A percentile compares a stretch with the other conserved stretches of the same genome.
These are phyloP conservation scores for Nicotiana tabacum DNA, from an alignment of 257 asterid genomes.

Conservation along the genomic window DNA sequence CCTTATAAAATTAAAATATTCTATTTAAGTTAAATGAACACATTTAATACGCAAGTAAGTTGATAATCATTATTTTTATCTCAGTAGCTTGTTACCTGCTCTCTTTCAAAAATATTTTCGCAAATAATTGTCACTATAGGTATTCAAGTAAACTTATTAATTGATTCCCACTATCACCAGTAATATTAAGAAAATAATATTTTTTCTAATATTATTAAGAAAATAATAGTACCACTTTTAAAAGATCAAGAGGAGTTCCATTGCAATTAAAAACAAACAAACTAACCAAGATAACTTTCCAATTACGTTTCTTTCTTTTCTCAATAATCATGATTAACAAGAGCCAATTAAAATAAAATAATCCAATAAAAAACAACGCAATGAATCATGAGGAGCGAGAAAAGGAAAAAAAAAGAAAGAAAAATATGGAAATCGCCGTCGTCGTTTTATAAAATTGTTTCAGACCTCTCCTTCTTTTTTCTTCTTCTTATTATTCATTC, in stretches of 20 bases:
- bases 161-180: no score
- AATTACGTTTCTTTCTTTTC: neutral
- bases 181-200: no score
- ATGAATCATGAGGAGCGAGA: neutral
- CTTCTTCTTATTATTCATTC: neutral
- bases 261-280: no score
- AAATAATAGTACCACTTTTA: no score
- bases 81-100: neutral
- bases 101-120: no score
- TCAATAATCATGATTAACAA: neutral
- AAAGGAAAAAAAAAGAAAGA: neutral
- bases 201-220: no score
- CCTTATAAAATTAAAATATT: no score
- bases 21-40: neutral
- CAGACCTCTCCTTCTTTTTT: slow-evolving; percentile 11
- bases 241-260: no score
- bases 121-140: no score
- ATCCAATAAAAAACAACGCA: neutral
- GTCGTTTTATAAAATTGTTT: slow-evolving; percentile 11
- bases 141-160: no score
- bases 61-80: neutral
- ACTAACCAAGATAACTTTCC: neutral
- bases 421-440: slow-evolving; percentile 3
- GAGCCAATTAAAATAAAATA: neutral
- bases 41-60: neutral